A percentile compares a stretch with the other conserved stretches of the same genome.
phyloP scores from a whole-genome alignment of 805 yeast genomes.

The Blastobotrys robertii region DNA sequence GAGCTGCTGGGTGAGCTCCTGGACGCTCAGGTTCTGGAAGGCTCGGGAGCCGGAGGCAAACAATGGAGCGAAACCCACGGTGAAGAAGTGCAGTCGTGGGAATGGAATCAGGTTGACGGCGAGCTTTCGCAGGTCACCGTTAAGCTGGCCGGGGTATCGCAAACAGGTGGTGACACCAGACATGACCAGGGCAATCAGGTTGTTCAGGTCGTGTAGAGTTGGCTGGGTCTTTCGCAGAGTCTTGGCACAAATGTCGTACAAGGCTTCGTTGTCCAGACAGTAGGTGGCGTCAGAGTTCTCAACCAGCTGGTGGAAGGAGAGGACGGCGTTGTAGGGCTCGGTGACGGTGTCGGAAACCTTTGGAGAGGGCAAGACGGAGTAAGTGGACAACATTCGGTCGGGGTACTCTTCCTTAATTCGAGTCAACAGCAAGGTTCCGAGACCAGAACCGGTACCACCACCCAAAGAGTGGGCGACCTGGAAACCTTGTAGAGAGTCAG shows the following conservation, averaged over 20 bases:
- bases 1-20: conserved; percentile 89
- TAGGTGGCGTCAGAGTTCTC: conserved; percentile 89
- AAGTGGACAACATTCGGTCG: conserved; percentile 93
- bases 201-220: conserved; percentile 66
- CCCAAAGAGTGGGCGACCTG: conserved; percentile 77
- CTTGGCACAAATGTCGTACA: conserved; percentile 79
- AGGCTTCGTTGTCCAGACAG: conserved; percentile 91
- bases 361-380: conserved; percentile 87
- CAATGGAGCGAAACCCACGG: conserved; percentile 91
- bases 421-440: conserved; percentile 83
- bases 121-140: conserved; percentile 83
- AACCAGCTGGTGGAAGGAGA: conserved; percentile 83
- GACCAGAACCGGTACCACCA: conserved; percentile 96
- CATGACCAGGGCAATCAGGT: conserved; percentile 83
- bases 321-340: conserved; percentile 89
- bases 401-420: conserved; percentile 88
- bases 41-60: conserved; percentile 72
- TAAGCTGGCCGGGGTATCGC: conserved; percentile 92
- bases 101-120: conserved; percentile 93
- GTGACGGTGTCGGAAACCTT: conserved; percentile 88
- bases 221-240: conserved; percentile 78
- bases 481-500: conserved; percentile 91
- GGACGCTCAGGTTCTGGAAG: conserved; percentile 76
- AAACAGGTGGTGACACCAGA: conserved; percentile 90
- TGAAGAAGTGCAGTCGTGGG: conserved; percentile 91